phyloP scores from a whole-genome alignment of 1,139 yeast species.

The Kluyveromyces sp. region DNA sequence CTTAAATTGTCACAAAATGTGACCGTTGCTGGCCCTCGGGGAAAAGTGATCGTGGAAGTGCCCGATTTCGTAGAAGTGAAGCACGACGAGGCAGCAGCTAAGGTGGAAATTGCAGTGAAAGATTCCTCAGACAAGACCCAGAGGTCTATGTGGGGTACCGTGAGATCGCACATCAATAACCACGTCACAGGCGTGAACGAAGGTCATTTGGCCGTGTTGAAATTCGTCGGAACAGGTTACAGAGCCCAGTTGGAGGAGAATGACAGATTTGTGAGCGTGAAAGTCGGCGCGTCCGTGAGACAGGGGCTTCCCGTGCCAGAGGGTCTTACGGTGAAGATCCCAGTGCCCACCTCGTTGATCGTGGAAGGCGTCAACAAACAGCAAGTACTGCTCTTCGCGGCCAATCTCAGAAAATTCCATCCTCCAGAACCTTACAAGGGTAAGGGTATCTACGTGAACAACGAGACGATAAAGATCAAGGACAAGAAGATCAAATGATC shows the following conservation, averaged over 20 bases:
- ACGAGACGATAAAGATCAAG: constrained; percentile 84
- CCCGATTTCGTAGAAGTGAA: constrained; percentile 62
- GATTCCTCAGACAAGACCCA: constrained; percentile 60
- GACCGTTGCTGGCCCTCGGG: constrained; percentile 76
- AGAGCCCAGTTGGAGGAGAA: constrained; percentile 64
- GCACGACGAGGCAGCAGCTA: constrained; percentile 30
- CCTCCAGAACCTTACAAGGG: constrained; percentile 99
- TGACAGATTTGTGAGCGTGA: constrained; percentile 56
- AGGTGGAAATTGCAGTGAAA: constrained; percentile 48
- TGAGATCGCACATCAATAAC: constrained; percentile 71
- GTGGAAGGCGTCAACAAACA: constrained; percentile 87
- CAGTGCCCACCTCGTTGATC: constrained; percentile 81
- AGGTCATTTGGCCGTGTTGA: constrained; percentile 82
- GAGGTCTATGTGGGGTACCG: constrained; percentile 92
- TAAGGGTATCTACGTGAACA: constrained; percentile 90
- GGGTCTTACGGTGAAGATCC: constrained; percentile 66
- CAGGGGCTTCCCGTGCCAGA: constrained; percentile 63
- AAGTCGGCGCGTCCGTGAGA: constrained; percentile 78
- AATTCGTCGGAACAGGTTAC: constrained; percentile 95
- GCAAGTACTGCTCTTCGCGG: constrained; percentile 82
- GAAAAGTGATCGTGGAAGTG: constrained; percentile 53
- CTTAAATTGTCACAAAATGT: constrained; percentile 55
- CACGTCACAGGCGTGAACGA: constrained; percentile 82
- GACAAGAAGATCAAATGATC: constrained; percentile 79
- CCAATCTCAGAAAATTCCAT: constrained; percentile 73